Evolutionary conservation across 768 basidiomycete genomes (phyloP).

Genomic region (Hericium alpestre): DNA sequence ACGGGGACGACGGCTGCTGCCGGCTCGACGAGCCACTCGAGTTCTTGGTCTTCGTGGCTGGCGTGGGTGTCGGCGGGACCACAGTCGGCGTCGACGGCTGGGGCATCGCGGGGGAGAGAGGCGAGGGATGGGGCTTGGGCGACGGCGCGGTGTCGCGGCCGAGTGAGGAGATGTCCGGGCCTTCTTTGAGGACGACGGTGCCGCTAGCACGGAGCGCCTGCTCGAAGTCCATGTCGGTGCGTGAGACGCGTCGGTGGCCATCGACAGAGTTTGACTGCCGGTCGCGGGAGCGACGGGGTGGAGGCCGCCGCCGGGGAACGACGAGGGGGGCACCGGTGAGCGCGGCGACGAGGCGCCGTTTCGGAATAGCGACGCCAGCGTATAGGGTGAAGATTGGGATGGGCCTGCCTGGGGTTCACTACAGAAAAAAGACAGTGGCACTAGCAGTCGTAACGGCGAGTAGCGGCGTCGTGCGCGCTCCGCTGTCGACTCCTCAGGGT

Average conservation of each 20-base stretch:
- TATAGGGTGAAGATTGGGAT: constrained; percentile 17
- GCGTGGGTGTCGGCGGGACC: constrained; percentile 61
- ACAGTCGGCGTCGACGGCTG: constrained; percentile 53
- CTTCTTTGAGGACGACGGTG: constrained; percentile 62
- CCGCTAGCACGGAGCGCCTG: constrained; percentile 56
- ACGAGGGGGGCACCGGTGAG: constrained; percentile 32
- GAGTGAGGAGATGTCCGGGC: constrained; percentile 56
- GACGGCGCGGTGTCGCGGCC: constrained; percentile 41
- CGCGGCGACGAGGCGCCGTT: constrained; percentile 28
- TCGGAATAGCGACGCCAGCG: constrained; percentile 59
- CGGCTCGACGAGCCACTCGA: constrained; percentile 22
- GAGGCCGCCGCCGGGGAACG: constrained; percentile 37
- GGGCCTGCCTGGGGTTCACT: too few relatives aligned
- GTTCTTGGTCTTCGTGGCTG: constrained; percentile 15
- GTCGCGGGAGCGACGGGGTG: constrained; percentile 49
- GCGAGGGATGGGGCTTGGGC: constrained; percentile 24
- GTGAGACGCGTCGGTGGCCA: constrained; percentile 48
- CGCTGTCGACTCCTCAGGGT: background rate
- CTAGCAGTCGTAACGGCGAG: too few relatives aligned
- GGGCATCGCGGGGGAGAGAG: constrained; percentile 15
- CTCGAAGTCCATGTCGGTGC: constrained; percentile 76
- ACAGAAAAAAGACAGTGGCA: too few relatives aligned
- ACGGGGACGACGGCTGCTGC: constrained; percentile 23
- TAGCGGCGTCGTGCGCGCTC: too few relatives aligned
- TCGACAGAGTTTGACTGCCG: constrained; percentile 20